Conservation (phyloP, 768 basidiomycete genomes). For the Kwoniella sp. region DNA sequence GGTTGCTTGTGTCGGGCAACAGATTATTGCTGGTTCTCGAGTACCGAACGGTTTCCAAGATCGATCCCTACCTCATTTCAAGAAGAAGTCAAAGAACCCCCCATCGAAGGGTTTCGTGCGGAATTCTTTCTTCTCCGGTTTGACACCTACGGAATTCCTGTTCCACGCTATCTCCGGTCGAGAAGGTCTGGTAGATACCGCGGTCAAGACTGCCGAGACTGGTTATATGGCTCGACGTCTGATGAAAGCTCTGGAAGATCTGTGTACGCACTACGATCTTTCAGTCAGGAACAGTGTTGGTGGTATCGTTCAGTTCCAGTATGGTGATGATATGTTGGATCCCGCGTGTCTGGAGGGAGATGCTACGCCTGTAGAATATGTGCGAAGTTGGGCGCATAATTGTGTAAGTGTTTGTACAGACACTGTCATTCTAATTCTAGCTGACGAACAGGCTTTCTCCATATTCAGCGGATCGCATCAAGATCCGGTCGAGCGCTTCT, state of each 20-base stretch:
- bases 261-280: conserved; percentile 93
- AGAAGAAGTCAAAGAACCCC: conserved; percentile 92
- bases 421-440: too few relatives aligned
- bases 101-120: conserved; percentile 98
- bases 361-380: conserved; percentile 86
- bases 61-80: conserved; percentile 97
- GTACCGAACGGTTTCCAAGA: conserved; percentile 99
- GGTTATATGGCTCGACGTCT: conserved; percentile 99
- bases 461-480: conserved; percentile 65
- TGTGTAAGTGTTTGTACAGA: conserved; percentile 60
- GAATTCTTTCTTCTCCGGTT: conserved; percentile 92
- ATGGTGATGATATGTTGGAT: conserved; percentile 96
- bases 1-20: conserved; percentile 99
- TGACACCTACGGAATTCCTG: conserved; percentile 91
- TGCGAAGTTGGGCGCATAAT: conserved; percentile 83
- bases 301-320: conserved; percentile 93
- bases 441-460: conserved; percentile 3
- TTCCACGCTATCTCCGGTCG: conserved; percentile 99
- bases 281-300: conserved; percentile 93
- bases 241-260: conserved; percentile 98
- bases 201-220: conserved; percentile 99
- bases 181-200: conserved; percentile 97
- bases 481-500: conserved; percentile 68
- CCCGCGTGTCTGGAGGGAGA: conserved; percentile 96
- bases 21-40: conserved; percentile 97